These are phyloP conservation scores for Tagetes patula DNA, from an alignment of 129 eudicot genomes.

Conservation along the genomic window DNA sequence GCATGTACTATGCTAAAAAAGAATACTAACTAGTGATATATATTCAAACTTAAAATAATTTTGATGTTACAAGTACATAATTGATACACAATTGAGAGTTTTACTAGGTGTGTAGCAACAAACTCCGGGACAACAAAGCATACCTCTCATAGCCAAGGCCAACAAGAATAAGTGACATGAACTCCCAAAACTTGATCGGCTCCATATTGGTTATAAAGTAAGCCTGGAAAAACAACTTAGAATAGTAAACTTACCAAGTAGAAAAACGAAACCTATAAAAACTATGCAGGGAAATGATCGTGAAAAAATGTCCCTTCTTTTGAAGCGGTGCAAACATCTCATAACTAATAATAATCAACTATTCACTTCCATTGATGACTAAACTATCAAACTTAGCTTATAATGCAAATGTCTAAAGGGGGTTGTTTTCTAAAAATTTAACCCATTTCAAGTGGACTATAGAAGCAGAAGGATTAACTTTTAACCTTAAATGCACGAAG, in stretches of 20 bases:
- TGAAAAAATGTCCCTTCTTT: too few species aligned
- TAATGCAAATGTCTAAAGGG: conserved; percentile 2
- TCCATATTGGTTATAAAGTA: conserved; percentile 96
- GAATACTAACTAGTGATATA: background rate
- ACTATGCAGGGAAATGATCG: too few species aligned
- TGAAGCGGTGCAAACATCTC: too few species aligned
- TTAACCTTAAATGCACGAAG: conserved; percentile 3
- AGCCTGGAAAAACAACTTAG: conserved; percentile 67
- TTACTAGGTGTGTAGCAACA: background rate
- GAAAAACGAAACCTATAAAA: background rate
- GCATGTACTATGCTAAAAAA: background rate
- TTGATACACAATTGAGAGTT: background rate
- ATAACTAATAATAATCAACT: too few species aligned
- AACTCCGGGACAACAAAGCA: conserved; percentile 6
- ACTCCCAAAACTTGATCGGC: conserved; percentile 96
- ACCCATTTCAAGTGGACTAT: background rate
- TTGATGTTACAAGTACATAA: background rate
- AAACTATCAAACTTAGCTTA: background rate
- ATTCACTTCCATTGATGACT: too few species aligned
- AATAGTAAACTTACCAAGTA: conserved; percentile 3
- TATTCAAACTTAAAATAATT: background rate
- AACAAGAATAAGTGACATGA: conserved; percentile 74
- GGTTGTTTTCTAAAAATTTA: conserved; percentile 1
- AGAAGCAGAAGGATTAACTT: background rate
- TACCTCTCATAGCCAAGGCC: conserved; percentile 99